Evolutionary conservation across 163 green algal genomes (phyloP).

Genomic region (Scenedesmus sp.): DNA sequence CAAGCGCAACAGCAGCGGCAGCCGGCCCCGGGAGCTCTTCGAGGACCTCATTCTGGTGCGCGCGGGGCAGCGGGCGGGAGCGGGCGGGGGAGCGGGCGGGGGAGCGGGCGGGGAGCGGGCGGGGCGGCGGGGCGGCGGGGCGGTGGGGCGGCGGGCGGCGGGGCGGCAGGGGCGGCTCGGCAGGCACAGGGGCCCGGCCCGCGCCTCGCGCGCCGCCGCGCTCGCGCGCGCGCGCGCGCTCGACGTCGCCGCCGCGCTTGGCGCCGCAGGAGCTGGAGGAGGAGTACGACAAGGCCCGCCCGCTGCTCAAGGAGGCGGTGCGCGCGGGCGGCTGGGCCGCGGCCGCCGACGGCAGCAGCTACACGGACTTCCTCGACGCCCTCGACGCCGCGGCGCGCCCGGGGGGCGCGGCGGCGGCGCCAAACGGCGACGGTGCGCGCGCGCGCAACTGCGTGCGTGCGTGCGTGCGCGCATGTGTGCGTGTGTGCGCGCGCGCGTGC

Average conservation of each 20-base stretch:
- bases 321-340: constrained; percentile 20
- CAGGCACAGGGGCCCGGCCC: not conserved
- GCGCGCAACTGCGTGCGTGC: no score
- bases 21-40: constrained; percentile 62
- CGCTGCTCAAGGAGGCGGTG: constrained; percentile 47
- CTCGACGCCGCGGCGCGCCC: constrained; percentile 16
- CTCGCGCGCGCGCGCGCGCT: no score
- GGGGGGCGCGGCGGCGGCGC: no score
- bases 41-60: constrained; percentile 39
- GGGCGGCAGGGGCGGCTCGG: no score
- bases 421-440: no score
- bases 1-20: constrained; percentile 69
- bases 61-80: not conserved
- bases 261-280: constrained; percentile 74
- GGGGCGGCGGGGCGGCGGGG: no score
- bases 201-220: not conserved
- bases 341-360: constrained; percentile 16
- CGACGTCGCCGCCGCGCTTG: not conserved
- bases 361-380: constrained; percentile 29
- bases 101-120: no score
- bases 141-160: no score
- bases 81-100: not conserved
- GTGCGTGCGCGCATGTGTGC: no score
- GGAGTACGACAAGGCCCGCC: constrained; percentile 66
- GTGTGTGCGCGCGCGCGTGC: no score